Conservation (phyloP, 176 grass and related monocot species). For the Saccharum officinarum region DNA sequence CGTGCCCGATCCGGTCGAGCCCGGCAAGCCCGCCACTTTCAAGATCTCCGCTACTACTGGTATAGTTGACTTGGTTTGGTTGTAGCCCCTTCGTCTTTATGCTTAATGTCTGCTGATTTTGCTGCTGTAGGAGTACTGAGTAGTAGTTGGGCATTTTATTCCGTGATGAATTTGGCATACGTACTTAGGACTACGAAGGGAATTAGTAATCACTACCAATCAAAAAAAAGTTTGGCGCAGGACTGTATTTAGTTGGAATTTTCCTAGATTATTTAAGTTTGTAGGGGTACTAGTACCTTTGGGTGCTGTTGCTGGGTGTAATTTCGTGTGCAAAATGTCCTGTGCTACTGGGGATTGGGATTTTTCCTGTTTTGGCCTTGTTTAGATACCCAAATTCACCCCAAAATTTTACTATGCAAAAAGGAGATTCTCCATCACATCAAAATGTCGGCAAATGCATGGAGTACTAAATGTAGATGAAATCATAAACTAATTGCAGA, state of each 20-base stretch:
- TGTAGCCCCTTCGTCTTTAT: background rate
- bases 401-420: no score
- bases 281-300: background rate
- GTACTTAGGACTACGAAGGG: background rate
- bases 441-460: no score
- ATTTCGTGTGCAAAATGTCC: background rate
- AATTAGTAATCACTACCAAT: background rate
- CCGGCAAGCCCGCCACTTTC: conserved; percentile 61
- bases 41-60: conserved; percentile 73
- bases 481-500: no score
- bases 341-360: background rate
- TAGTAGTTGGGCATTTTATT: no score
- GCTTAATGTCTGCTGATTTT: background rate
- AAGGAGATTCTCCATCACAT: no score
- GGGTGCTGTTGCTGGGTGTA: background rate
- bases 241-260: background rate
- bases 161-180: conserved; percentile 2
- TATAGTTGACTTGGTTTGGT: background rate
- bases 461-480: no score
- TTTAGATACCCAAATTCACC: no score
- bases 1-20: conserved; percentile 56
- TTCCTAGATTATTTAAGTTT: background rate
- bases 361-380: background rate
- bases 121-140: background rate
- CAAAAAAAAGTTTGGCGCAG: background rate